phyloP scores from a whole-genome alignment of 148 eudicot species.

The Dianthus caryophyllus region DNA sequence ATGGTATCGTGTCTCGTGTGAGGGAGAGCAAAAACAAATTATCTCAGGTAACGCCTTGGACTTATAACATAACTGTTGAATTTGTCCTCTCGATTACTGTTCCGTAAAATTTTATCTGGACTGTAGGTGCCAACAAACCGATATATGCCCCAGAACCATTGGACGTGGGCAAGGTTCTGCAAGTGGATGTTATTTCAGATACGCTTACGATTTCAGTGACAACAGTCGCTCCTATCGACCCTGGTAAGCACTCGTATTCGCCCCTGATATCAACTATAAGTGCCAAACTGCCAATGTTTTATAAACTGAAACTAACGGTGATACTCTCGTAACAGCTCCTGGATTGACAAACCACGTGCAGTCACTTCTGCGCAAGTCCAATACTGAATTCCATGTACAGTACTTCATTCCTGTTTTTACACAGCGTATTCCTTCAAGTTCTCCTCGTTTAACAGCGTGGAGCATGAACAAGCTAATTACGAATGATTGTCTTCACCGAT shows the following conservation, averaged over 20 bases:
- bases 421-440: no score
- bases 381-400: constrained; percentile 71
- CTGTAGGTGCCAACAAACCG: constrained; percentile 79
- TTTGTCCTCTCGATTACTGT: constrained; percentile 9
- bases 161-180: constrained; percentile 76
- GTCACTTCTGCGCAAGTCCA: constrained; percentile 59
- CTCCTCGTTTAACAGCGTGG: no score
- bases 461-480: no score
- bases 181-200: constrained; percentile 64
- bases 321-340: constrained; percentile 49
- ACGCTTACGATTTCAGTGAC: constrained; percentile 59
- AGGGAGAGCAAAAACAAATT: constrained; percentile 72
- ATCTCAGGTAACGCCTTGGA: constrained; percentile 53
- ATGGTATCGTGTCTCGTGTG: constrained; percentile 82
- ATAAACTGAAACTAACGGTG: not conserved
- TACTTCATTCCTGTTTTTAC: not conserved
- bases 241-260: constrained; percentile 38
- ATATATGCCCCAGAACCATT: constrained; percentile 90
- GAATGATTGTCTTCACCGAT: no score
- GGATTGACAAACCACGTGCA: constrained; percentile 69
- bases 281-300: not conserved
- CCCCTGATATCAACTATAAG: no score
- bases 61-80: no score
- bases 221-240: constrained; percentile 58
- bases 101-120: no score